A percentile compares a stretch with the other conserved stretches of the same genome.
phyloP scores from a whole-genome alignment of 768 basidiomycete species.

The Trametes cingulata region DNA sequence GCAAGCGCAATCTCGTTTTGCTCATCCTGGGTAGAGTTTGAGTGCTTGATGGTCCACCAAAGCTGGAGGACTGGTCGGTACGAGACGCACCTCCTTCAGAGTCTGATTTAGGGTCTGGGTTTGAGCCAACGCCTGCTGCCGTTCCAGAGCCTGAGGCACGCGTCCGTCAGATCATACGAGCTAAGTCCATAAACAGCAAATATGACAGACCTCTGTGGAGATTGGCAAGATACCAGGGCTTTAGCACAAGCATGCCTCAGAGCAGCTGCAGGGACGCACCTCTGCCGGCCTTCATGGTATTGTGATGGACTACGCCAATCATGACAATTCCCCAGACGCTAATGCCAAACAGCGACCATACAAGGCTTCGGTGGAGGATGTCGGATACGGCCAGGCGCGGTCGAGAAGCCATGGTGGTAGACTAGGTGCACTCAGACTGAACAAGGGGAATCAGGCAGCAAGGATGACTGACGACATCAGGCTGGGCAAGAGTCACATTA shows the following conservation, averaged over 20 bases:
- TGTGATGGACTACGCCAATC: conserved; percentile 52
- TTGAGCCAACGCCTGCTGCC: conserved; percentile 11
- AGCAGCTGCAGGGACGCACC: conserved; percentile 42
- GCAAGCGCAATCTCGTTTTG: conserved; percentile 17
- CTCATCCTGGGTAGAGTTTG: not conserved
- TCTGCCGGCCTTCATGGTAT: conserved; percentile 55
- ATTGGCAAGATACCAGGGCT: no score
- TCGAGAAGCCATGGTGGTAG: conserved; percentile 14
- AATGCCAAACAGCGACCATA: conserved; percentile 52
- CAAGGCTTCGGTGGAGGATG: conserved; percentile 54
- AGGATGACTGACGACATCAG: no score
- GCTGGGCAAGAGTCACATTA: no score
- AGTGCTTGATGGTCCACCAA: not conserved
- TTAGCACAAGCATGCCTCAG: no score
- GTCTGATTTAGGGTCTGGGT: not conserved
- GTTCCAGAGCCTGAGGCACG: conserved; percentile 9
- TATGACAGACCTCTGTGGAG: conserved; percentile 12
- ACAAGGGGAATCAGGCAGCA: no score
- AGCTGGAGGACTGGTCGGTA: not conserved
- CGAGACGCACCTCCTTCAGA: conserved; percentile 8
- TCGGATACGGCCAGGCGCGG: conserved; percentile 41
- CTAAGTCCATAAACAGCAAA: no score
- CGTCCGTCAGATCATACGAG: not conserved
- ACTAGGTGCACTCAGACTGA: not conserved
- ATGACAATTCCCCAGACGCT: conserved; percentile 54